Evolutionary conservation across 2,329 filamentous ascomycete genomes (phyloP).

Genomic region (Fusarium sp.): DNA sequence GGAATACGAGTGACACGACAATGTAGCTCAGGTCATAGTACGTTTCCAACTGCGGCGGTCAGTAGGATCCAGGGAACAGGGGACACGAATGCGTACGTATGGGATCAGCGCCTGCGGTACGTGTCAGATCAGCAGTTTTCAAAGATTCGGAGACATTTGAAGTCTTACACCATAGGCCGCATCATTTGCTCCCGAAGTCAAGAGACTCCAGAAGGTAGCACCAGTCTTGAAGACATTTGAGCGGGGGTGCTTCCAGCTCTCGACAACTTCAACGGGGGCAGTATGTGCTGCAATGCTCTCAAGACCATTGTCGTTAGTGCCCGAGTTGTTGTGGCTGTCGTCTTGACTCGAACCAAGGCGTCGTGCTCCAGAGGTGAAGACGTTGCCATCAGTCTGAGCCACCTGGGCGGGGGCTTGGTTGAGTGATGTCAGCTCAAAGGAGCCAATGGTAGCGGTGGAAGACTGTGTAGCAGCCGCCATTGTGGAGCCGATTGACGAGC

Average conservation of each 20-base stretch:
- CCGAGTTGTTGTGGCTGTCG: not conserved
- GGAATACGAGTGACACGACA: conserved; percentile 76
- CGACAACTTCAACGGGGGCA: conserved; percentile 8
- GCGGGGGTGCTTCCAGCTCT: conserved; percentile 43
- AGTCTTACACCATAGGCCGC: conserved; percentile 69
- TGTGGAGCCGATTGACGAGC: conserved; percentile 3
- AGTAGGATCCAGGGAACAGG: not conserved
- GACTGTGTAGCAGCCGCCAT: conserved; percentile 22
- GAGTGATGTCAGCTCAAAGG: conserved; percentile 34
- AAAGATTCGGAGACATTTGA: not conserved
- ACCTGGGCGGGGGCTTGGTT: conserved; percentile 19
- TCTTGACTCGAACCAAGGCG: conserved; percentile 4
- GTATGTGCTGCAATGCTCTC: conserved; percentile 23
- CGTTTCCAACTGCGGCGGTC: conserved; percentile 42
- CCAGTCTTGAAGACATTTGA: conserved; percentile 64
- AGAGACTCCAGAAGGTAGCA: conserved; percentile 71
- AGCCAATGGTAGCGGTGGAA: conserved; percentile 40
- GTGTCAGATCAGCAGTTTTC: not conserved
- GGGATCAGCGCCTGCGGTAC: conserved; percentile 62
- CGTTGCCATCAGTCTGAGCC: conserved; percentile 1
- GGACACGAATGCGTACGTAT: conserved; percentile 53
- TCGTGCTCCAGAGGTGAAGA: conserved; percentile 1
- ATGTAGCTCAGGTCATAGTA: conserved; percentile 76
- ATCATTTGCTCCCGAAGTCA: conserved; percentile 73
- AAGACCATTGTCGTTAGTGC: conserved; percentile 12